Percentiles rank a stretch among this genome's conserved stretches.
phyloP scores from a whole-genome alignment of 352 stramenopile genomes.

The Phytophthora syringae region DNA sequence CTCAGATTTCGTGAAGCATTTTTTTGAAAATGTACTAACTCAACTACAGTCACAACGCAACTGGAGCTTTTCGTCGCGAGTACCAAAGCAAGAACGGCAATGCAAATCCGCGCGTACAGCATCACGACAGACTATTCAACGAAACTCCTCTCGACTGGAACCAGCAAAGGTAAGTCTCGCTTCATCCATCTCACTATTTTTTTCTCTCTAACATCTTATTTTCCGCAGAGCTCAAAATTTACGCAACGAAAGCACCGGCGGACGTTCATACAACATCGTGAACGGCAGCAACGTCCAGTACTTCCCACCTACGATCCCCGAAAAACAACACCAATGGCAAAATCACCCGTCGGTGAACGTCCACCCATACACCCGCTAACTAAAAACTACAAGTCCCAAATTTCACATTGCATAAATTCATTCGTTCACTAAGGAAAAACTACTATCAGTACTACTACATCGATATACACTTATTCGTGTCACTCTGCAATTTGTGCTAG shows the following conservation, averaged over 20 bases:
- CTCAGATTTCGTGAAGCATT: no score
- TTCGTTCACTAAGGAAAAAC: constrained; percentile 24
- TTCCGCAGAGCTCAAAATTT: constrained; percentile 68
- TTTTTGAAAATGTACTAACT: neutral
- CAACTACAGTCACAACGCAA: constrained; percentile 43
- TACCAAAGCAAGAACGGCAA: constrained; percentile 62
- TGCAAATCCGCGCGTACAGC: constrained; percentile 51
- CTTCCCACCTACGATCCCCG: constrained; percentile 66
- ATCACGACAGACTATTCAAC: constrained; percentile 77
- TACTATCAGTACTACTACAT: constrained; percentile 19
- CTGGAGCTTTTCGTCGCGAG: constrained; percentile 42
- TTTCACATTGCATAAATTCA: constrained; percentile 23
- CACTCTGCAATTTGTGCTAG: constrained; percentile 40
- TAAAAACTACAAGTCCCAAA: neutral
- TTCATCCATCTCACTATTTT: neutral
- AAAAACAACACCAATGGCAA: constrained; percentile 75
- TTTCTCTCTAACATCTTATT: neutral
- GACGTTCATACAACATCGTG: constrained; percentile 70
- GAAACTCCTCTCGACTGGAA: constrained; percentile 63
- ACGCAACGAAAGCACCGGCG: constrained; percentile 69
- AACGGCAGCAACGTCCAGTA: constrained; percentile 62
- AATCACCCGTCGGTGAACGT: constrained; percentile 69
- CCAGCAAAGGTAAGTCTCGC: constrained; percentile 47
- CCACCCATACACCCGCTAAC: constrained; percentile 66
- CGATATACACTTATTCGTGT: constrained; percentile 20